Evolutionary conservation across 2,329 filamentous ascomycete species (phyloP), one percentile per base, ranked within the genome.

Genomic region (Teratosphaeria zuluensis): DNA sequence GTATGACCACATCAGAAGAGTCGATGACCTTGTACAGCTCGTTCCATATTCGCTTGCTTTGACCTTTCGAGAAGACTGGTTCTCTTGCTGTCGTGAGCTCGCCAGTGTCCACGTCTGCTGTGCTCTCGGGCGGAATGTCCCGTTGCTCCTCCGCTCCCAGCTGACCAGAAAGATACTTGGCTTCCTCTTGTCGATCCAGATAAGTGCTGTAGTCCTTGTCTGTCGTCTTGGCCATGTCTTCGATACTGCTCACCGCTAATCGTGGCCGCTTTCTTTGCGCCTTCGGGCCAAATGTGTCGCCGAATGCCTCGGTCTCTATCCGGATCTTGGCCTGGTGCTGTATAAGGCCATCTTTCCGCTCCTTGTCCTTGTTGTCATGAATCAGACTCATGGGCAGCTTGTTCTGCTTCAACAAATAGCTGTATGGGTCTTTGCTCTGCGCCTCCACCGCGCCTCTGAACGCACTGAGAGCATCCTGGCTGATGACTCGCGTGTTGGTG

Each of bases 341-440:
- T 77, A 96, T 95, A 59, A 96, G 74, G 0, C 92, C 92, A 68
- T 95, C 92, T 66, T 86, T 75, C 56, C 74, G 75, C 63, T 73
- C 83, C 58, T 73, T 72, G 53, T 85, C 81, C 59, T 87, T 81
- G 57, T 83, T 84, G 69, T 97, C 92, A 62, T 85, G 83, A 70
- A 99, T 95, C 73, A 99, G 78, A 66, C 86, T 92, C 90, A 99
- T 92, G 48, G 94, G 94, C 54, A 99, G 81, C 78, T 97, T 97
- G 76, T 97, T 97, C 65, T 89, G 88, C 79, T 96, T 96, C 64
- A 99, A 80, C n/a, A 97, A 83, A 61, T 96, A 94, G 61, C 89
- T 87, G 74, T 96, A 96, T 0, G 94, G 94, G 70, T 99, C 91
- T 19, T 86, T 86, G 56, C 89, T 86, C 74, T 92, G 89, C 74